Evolutionary conservation across 805 yeast genomes (phyloP), one percentile per base, ranked within the genome.

Genomic region (Hemisphaericaspora nanyangensis): DNA sequence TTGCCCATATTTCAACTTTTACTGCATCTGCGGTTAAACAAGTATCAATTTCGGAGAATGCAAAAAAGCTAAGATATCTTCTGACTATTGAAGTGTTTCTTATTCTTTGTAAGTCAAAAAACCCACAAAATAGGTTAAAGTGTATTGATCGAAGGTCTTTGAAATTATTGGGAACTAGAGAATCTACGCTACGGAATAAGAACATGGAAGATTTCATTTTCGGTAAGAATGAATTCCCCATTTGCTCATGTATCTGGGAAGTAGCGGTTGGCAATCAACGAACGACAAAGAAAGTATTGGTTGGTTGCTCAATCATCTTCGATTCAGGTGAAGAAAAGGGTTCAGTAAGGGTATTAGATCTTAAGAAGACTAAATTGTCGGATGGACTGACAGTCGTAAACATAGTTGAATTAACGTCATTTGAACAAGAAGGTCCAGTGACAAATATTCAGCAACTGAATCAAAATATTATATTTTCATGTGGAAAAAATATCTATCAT

Each of bases 231-330:
- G 74, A 68, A 35, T 38, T 42, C 17, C 71, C 72, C 1, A 35
- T 51, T 1, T 55, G 61, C 25, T 51, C 58, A 4, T 49, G 62
- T 37, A 48, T 68, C 6, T 68, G 74, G 71, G 54, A 60, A 12
- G 51, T 68, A 4, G 41, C 47, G 11, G 49, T 69, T 20, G 48
- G 50, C 10, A 62, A 57, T 5, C 47, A 58, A 15, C 47, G 51
- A 3, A 58, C 30, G 7, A 16, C 72, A 8, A 65, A 64, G 40
- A 68, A 68, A 39, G 42, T 68, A 5, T 49, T 68, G n/a, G 43
- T 65, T 24, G 70, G 70, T 1, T 47, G 60, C 6, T 37, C 31
- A 17, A 37, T 25, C 19, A 38, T 45, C 2, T 49, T 46, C 7
- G 33, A 46, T 3, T 45, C 45, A 7, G 38, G 18, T 15, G 45